These are phyloP conservation scores for Xylariaceae sp. DNA, from an alignment of 2,329 filamentous ascomycete genomes.

Conservation along the genomic window DNA sequence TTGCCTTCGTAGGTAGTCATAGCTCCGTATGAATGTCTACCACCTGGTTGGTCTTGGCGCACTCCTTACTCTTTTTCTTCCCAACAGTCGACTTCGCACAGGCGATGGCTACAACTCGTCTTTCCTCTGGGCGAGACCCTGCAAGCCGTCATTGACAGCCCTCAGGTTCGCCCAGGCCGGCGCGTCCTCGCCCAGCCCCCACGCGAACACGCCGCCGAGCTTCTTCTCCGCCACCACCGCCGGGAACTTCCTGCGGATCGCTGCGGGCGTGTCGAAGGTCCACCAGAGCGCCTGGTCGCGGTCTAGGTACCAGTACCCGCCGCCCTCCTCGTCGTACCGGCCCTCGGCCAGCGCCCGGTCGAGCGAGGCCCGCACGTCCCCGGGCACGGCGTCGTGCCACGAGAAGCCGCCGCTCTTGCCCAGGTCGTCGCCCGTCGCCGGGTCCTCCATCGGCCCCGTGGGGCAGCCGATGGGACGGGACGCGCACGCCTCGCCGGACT, in stretches of 20 bases:
- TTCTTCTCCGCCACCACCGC: conserved; percentile 15
- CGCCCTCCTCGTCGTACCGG: conserved; percentile 19
- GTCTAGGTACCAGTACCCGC: conserved; percentile 26
- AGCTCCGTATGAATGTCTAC: too few species aligned
- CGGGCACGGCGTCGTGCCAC: conserved; percentile 22
- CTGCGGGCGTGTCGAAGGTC: conserved; percentile 24
- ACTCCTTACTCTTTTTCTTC: too few species aligned
- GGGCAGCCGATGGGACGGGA: conserved; percentile 48
- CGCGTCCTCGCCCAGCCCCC: conserved; percentile 26
- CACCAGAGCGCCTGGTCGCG: conserved; percentile 22
- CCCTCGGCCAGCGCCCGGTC: conserved; percentile 15
- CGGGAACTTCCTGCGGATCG: conserved; percentile 22
- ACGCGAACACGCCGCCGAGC: conserved; percentile 27
- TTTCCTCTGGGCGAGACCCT: conserved; percentile 10
- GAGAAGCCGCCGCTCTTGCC: conserved; percentile 32
- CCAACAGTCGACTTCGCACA: too few species aligned
- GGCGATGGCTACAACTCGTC: conserved; percentile 20
- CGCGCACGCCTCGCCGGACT: conserved; percentile 34
- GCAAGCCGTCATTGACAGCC: conserved; percentile 17
- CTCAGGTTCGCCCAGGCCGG: conserved; percentile 20
- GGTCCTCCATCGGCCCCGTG: conserved; percentile 51
- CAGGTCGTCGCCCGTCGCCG: conserved; percentile 50
- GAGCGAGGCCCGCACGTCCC: conserved; percentile 20
- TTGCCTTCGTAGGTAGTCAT: too few species aligned
- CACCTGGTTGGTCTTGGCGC: too few species aligned